Evolutionary conservation across 2,329 filamentous ascomycete genomes (phyloP).

Genomic region (Pseudogymnoascus sp.): DNA sequence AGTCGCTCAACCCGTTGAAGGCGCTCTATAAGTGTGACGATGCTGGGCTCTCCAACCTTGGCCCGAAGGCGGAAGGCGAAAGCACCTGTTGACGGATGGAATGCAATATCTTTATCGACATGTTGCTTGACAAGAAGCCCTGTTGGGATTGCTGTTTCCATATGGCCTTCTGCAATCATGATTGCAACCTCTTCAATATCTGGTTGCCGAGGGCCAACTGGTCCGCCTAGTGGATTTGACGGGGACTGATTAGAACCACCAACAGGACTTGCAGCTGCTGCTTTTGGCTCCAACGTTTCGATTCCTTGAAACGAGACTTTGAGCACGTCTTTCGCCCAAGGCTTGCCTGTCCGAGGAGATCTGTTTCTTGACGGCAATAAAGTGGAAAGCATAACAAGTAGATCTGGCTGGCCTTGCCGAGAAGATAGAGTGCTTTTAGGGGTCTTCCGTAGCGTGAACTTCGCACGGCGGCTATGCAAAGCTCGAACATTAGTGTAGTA

Average conservation of each 20-base stretch:
- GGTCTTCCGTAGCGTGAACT: conserved; percentile 22
- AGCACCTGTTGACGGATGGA: conserved; percentile 20
- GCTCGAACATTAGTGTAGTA: conserved; percentile 30
- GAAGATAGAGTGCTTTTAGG: conserved; percentile 20
- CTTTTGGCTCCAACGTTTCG: conserved; percentile 26
- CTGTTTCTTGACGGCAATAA: conserved; percentile 21
- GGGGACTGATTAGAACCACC: neutral
- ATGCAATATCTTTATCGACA: conserved; percentile 27
- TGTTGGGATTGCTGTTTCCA: conserved; percentile 21
- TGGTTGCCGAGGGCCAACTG: neutral
- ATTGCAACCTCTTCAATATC: conserved; percentile 18
- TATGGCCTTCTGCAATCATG: conserved; percentile 26
- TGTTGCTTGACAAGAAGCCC: conserved; percentile 22
- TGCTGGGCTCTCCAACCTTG: conserved; percentile 23
- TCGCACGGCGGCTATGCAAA: conserved; percentile 22
- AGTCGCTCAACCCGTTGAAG: conserved; percentile 57
- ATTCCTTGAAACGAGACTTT: conserved; percentile 45
- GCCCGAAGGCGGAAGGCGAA: conserved; percentile 27
- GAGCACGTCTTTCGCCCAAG: conserved; percentile 54
- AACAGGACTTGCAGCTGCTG: neutral
- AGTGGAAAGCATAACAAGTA: conserved; percentile 23
- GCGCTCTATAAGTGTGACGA: conserved; percentile 23
- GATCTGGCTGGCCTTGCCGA: conserved; percentile 20
- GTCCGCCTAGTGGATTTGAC: neutral
- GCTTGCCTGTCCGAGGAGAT: conserved; percentile 17